Base-by-base conservation (phyloP, 768 basidiomycete species). In the Suillus lakei region DNA sequence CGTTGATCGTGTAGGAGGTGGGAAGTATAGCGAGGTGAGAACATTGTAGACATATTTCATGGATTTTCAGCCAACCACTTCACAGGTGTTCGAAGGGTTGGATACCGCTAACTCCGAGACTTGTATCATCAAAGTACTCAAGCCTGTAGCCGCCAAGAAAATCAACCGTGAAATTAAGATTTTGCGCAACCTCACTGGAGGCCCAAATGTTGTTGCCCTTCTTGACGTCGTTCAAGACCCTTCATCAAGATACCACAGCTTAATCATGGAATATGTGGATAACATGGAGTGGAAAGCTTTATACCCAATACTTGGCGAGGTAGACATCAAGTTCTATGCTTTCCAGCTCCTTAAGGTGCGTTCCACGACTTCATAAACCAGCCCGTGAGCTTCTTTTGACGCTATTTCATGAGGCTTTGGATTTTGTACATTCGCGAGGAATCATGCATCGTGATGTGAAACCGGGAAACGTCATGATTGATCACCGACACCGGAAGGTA, bases 91-190 rank as follows among this genome's bases (percentile, higher is more conserved):
- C 72, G 84, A 85, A 67, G 88, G 86, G 53, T 74, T 88, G 63
- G 85, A 90, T 73, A 82, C 83, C 72, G 81, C 81, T 67, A 85
- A 82, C 68, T 78, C 78, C 39, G 84, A 85, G 65, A 82, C 79
- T 63, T 87, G 86, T 70, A 79, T 89, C 68, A 84, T 91, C 78
- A 91, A 91, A 73, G 89, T 91, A 5, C 80, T 91, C 69, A 91
- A 91, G 71, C 90, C 90, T 28, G 89, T 91, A 48, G 88, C 77
- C 44, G 64, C 71, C 81, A 76, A 85, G 83, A 91, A 91, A 81
- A 87, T 91, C 74, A 89, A 89, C 78, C 82, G 90, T 36, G 90
- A 91, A 76, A 87, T 91, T 77, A 91, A 91, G 79, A 87, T 91
- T 64, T 77, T 91, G 58, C 84, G 86, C 65, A 90, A 90, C 74